Evolutionary conservation across 495 filamentous ascomycete genomes (phyloP).

Genomic region (Usnea hakonensis): DNA sequence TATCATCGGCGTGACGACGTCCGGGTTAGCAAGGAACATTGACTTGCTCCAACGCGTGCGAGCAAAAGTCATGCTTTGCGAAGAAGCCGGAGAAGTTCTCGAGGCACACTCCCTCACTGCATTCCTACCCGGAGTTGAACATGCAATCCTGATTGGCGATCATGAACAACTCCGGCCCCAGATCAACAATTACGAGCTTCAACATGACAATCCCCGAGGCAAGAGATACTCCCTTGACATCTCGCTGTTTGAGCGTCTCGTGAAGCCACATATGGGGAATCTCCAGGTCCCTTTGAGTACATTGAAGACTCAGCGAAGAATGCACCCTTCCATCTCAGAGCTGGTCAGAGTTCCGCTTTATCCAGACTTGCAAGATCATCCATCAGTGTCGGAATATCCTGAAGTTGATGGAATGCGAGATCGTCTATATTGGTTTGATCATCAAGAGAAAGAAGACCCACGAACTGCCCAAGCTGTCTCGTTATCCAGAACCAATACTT

Average conservation of each 20-base stretch:
- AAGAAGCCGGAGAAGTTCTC: conserved; percentile 73
- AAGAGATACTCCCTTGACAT: conserved; percentile 53
- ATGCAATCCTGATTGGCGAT: conserved; percentile 72
- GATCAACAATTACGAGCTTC: conserved; percentile 56
- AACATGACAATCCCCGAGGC: conserved; percentile 47
- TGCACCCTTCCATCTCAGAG: conserved; percentile 62
- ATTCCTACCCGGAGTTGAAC: conserved; percentile 61
- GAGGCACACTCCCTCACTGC: conserved; percentile 63
- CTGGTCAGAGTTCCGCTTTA: conserved; percentile 57
- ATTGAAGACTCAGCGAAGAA: conserved; percentile 65
- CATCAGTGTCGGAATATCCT: conserved; percentile 46
- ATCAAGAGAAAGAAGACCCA: conserved; percentile 46
- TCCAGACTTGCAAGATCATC: conserved; percentile 50
- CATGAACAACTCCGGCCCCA: conserved; percentile 66
- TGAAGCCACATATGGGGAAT: conserved; percentile 34
- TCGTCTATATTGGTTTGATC: conserved; percentile 69
- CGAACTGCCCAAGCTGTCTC: conserved; percentile 41
- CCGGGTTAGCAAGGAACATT: conserved; percentile 60
- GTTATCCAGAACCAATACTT: conserved; percentile 47
- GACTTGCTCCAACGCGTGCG: conserved; percentile 51
- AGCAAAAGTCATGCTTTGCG: conserved; percentile 64
- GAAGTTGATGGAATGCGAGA: conserved; percentile 57
- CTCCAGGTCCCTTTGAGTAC: conserved; percentile 42
- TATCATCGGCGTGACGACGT: conserved; percentile 71
- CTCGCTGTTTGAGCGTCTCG: conserved; percentile 60